These are phyloP conservation scores for Lotmaria passim DNA, from an alignment of 208 protist species.

Conservation along the genomic window DNA sequence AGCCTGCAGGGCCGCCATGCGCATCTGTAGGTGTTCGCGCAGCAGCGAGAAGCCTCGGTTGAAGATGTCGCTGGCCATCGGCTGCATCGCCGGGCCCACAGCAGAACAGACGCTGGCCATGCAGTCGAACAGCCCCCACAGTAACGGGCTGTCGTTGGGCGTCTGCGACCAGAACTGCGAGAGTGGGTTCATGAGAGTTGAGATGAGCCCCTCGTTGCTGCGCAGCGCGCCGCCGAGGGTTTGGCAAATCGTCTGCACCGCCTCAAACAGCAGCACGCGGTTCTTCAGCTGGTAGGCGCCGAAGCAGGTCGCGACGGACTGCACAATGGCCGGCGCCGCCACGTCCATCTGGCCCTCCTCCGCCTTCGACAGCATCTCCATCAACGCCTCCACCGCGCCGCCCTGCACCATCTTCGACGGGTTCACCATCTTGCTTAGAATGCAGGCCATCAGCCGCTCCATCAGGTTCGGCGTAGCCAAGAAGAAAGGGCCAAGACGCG, in stretches of 20 bases:
- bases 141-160: slow-evolving; percentile 68
- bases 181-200: slow-evolving; percentile 59
- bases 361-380: slow-evolving; percentile 53
- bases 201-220: slow-evolving; percentile 37
- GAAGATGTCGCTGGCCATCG: slow-evolving; percentile 79
- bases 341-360: slow-evolving; percentile 53
- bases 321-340: slow-evolving; percentile 45
- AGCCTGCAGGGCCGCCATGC: slow-evolving; percentile 30
- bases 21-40: slow-evolving; percentile 59
- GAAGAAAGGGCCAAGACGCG: slow-evolving; percentile 71
- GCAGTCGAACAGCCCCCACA: slow-evolving; percentile 83
- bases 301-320: slow-evolving; percentile 58
- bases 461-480: slow-evolving; percentile 33
- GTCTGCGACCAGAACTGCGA: slow-evolving; percentile 70
- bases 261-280: slow-evolving; percentile 83
- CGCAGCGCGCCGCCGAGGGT: slow-evolving; percentile 55
- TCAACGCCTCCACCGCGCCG: slow-evolving; percentile 64
- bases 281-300: slow-evolving; percentile 89
- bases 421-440: slow-evolving; percentile 84
- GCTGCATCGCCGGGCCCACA: slow-evolving; percentile 69
- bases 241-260: slow-evolving; percentile 66
- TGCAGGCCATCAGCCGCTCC: slow-evolving; percentile 45
- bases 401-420: slow-evolving; percentile 87
- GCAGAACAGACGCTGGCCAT: slow-evolving; percentile 77
- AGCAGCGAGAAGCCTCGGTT: slow-evolving; percentile 62